Evolutionary conservation across 768 basidiomycete genomes (phyloP).

Genomic region (Hygrophorus russula): DNA sequence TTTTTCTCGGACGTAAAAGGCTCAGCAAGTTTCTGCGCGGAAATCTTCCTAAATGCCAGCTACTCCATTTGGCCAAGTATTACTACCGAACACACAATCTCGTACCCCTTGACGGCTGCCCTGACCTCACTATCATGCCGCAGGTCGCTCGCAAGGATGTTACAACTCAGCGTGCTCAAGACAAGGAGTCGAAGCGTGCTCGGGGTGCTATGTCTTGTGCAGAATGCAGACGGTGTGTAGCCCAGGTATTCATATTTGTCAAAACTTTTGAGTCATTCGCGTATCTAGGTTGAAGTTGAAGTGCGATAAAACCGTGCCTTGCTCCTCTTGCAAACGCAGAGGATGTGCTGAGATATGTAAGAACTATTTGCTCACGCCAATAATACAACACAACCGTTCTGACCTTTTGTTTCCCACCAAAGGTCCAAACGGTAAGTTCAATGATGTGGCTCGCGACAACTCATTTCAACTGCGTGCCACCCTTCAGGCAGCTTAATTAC

Average conservation of each 20-base stretch:
- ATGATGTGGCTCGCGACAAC: not conserved
- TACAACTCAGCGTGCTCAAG: slow-evolving; percentile 38
- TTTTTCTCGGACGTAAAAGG: too few species aligned
- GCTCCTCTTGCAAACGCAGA: slow-evolving; percentile 56
- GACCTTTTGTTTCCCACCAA: not conserved
- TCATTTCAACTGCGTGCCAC: not conserved
- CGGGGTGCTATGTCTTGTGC: slow-evolving; percentile 50
- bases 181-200: slow-evolving; percentile 57
- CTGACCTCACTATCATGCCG: slow-evolving; percentile 26
- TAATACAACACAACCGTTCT: not conserved
- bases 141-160: slow-evolving; percentile 36
- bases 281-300: slow-evolving; percentile 48
- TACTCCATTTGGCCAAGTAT: too few species aligned
- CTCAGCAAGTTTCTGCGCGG: too few species aligned
- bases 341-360: slow-evolving; percentile 65
- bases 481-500: slow-evolving; percentile 50
- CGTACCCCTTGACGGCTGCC: not conserved
- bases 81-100: too few species aligned
- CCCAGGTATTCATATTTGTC: not conserved
- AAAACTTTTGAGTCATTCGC: not conserved
- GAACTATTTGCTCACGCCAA: not conserved
- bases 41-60: too few species aligned
- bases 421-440: slow-evolving; percentile 4
- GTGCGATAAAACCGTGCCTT: slow-evolving; percentile 63
- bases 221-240: slow-evolving; percentile 46